These are phyloP conservation scores for Elsinoe perseae DNA, from an alignment of 2,329 filamentous ascomycete genomes.

Conservation along the genomic window DNA sequence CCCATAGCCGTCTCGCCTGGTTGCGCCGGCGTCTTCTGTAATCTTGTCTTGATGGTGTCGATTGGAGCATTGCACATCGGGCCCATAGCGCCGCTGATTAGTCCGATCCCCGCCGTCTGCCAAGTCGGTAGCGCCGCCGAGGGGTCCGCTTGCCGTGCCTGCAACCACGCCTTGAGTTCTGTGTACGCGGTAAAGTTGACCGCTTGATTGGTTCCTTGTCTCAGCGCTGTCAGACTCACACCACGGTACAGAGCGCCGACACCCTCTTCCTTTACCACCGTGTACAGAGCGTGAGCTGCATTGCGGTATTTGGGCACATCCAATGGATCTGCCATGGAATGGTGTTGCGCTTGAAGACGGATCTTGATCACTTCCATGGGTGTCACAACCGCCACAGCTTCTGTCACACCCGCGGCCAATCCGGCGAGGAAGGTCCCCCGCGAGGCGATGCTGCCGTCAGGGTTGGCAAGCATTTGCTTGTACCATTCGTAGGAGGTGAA, in stretches of 20 bases:
- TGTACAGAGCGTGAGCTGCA: slow-evolving; percentile 74
- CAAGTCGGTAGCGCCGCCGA: slow-evolving; percentile 66
- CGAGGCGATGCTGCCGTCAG: slow-evolving; percentile 59
- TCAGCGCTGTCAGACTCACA: slow-evolving; percentile 83
- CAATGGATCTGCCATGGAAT: slow-evolving; percentile 93
- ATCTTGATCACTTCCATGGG: slow-evolving; percentile 99
- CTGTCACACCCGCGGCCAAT: slow-evolving; percentile 85
- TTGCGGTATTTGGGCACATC: slow-evolving; percentile 97
- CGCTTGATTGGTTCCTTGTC: slow-evolving; percentile 95
- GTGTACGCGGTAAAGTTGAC: slow-evolving; percentile 98
- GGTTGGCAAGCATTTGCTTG: slow-evolving; percentile 71
- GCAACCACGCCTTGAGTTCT: slow-evolving; percentile 76
- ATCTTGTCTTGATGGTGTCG: slow-evolving; percentile 94
- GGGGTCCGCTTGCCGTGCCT: slow-evolving; percentile 63
- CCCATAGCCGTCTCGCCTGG: slow-evolving; percentile 68
- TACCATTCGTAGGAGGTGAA: slow-evolving; percentile 97
- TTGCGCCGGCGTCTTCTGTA: slow-evolving; percentile 82
- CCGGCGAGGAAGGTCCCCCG: slow-evolving; percentile 72
- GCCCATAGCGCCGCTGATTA: slow-evolving; percentile 89
- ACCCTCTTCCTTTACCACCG: slow-evolving; percentile 87
- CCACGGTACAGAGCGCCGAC: slow-evolving; percentile 81
- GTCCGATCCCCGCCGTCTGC: slow-evolving; percentile 84
- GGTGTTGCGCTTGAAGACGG: slow-evolving; percentile 92
- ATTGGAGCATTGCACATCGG: slow-evolving; percentile 95
- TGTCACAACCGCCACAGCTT: slow-evolving; percentile 92